Evolutionary conservation across 2,329 filamentous ascomycete genomes (phyloP).

Genomic region (Fusarium buxicola): DNA sequence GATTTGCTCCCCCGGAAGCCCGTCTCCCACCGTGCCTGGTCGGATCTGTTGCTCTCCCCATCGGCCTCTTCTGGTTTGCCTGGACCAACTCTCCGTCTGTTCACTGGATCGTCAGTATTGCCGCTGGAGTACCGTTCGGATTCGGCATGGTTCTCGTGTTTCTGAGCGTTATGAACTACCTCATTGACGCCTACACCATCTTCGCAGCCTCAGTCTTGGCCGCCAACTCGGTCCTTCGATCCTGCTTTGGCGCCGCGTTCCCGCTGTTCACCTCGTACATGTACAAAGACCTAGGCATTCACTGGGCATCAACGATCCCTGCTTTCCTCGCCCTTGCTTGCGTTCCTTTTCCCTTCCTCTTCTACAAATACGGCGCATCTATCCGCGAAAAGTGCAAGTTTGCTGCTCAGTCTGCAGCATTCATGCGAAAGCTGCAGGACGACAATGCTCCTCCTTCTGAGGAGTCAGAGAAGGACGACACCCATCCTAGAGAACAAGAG

Average conservation of each 20-base stretch:
- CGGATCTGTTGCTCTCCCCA: constrained; percentile 24
- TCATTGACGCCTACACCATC: constrained; percentile 40
- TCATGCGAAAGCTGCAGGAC: constrained; percentile 35
- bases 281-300: constrained; percentile 35
- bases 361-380: constrained; percentile 37
- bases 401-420: constrained; percentile 34
- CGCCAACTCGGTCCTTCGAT: constrained; percentile 35
- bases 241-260: constrained; percentile 36
- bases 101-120: constrained; percentile 63
- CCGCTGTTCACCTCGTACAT: constrained; percentile 36
- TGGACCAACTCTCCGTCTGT: constrained; percentile 66
- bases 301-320: constrained; percentile 37
- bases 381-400: constrained; percentile 41
- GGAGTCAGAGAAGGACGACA: constrained; percentile 28
- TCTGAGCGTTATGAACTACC: constrained; percentile 40
- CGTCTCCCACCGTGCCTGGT: constrained; percentile 32
- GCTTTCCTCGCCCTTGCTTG: constrained; percentile 36
- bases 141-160: constrained; percentile 63
- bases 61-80: constrained; percentile 68
- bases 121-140: constrained; percentile 59
- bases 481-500: constrained; percentile 6
- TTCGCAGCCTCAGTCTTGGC: constrained; percentile 37
- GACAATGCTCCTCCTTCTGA: constrained; percentile 10
- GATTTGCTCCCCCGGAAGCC: constrained; percentile 34
- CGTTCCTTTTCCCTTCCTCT: constrained; percentile 39